Evolutionary conservation across 2,329 filamentous ascomycete species (phyloP).

Genomic region (Xylariaceae sp.): DNA sequence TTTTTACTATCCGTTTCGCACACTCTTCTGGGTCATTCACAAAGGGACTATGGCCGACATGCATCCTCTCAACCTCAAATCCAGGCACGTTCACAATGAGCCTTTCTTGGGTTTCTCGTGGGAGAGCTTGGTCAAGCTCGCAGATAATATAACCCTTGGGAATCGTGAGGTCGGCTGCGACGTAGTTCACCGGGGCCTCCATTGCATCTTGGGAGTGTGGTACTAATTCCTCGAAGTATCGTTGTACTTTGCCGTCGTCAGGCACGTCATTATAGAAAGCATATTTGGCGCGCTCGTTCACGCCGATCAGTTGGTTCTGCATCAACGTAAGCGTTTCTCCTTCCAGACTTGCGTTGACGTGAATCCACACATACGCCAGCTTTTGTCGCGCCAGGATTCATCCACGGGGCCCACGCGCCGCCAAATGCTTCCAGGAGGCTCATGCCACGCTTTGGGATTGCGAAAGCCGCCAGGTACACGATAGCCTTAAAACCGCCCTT

Average conservation of each 20-base stretch:
- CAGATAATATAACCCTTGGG: background rate
- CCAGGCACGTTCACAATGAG: background rate
- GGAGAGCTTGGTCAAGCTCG: background rate
- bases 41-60: background rate
- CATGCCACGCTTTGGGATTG: conserved; percentile 15
- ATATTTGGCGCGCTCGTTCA: background rate
- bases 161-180: background rate
- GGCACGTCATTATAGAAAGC: background rate
- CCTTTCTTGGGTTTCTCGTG: background rate
- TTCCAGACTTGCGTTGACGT: background rate
- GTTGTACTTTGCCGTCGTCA: background rate
- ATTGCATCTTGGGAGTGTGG: background rate
- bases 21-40: background rate
- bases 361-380: background rate
- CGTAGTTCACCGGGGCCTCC: background rate
- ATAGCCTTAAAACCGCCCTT: conserved; percentile 25
- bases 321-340: background rate
- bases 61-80: background rate
- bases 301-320: background rate
- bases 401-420: conserved; percentile 8
- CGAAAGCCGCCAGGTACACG: conserved; percentile 24
- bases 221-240: background rate
- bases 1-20: no score
- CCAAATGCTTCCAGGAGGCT: conserved; percentile 13
- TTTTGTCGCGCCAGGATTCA: background rate